Evolutionary conservation across 2,329 filamentous ascomycete species (phyloP).

Genomic region (Zasmidium angulare): DNA sequence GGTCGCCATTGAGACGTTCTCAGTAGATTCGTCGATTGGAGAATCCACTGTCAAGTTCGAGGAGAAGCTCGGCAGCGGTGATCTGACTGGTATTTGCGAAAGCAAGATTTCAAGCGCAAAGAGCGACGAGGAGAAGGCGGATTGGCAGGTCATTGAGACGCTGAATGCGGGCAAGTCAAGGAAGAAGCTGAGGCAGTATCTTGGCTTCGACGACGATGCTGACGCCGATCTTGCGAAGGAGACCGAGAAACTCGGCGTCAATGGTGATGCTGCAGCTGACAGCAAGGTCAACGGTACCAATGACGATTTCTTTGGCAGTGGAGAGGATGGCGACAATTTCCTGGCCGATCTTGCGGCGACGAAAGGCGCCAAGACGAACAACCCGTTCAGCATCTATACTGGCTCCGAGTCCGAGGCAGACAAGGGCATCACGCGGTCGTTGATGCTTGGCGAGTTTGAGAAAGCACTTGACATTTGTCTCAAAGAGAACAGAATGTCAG

Average conservation of each 20-base stretch:
- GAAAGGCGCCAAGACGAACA: constrained; percentile 89
- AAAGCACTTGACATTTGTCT: constrained; percentile 86
- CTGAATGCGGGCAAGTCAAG: constrained; percentile 82
- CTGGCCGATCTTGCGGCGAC: constrained; percentile 79
- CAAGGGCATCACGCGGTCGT: constrained; percentile 78
- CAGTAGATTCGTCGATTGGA: constrained; percentile 82
- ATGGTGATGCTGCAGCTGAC: constrained; percentile 56
- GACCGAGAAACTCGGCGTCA: constrained; percentile 38
- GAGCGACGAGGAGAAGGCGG: constrained; percentile 88
- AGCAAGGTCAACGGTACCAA: constrained; percentile 33
- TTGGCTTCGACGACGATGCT: constrained; percentile 72
- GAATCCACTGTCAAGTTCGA: constrained; percentile 84
- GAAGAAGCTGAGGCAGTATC: constrained; percentile 79
- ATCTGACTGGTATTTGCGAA: constrained; percentile 77
- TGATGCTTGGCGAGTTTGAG: constrained; percentile 89
- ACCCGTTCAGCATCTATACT: constrained; percentile 86
- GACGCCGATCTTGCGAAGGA: constrained; percentile 48
- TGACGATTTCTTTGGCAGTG: constrained; percentile 70
- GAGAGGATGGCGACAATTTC: constrained; percentile 77
- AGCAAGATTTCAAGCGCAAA: constrained; percentile 71
- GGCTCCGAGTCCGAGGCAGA: constrained; percentile 83
- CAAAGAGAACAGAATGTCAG: constrained; percentile 84
- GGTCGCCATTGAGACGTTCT: constrained; percentile 82
- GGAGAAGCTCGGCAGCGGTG: constrained; percentile 71
- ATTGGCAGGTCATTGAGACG: constrained; percentile 93